Percentiles rank a stretch among this genome's conserved stretches.
phyloP scores from a whole-genome alignment of 1,284 basidiomycete genomes.

The Gomphus sp. region DNA sequence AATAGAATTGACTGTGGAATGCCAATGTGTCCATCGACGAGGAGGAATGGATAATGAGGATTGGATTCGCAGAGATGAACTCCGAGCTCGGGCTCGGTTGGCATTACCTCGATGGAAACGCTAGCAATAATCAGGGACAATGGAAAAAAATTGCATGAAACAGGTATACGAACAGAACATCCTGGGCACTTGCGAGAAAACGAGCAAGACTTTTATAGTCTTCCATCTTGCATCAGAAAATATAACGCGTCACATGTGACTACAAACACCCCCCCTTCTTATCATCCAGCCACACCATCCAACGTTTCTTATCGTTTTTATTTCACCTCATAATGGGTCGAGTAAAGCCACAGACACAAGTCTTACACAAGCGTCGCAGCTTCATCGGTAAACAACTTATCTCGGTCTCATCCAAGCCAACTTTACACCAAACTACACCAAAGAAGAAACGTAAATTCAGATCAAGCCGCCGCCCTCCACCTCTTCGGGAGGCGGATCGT shows the following conservation, averaged over 20 bases:
- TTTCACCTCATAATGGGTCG: not conserved
- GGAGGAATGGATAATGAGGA: conserved; percentile 37
- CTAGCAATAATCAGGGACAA: conserved; percentile 11
- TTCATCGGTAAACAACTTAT: not conserved
- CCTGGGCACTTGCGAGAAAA: not conserved
- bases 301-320: too few species aligned
- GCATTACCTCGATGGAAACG: conserved; percentile 40
- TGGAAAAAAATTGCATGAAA: not conserved
- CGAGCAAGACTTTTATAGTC: not conserved
- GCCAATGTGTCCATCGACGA: conserved; percentile 51
- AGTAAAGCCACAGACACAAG: not conserved
- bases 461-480: not conserved
- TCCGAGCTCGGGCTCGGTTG: conserved; percentile 36
- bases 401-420: not conserved
- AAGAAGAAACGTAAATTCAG: not conserved
- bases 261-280: not conserved
- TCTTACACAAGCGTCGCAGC: not conserved
- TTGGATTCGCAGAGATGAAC: conserved; percentile 12
- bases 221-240: not conserved
- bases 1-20: conserved; percentile 49
- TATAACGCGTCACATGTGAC: not conserved
- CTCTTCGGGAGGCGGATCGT: conserved; percentile 1
- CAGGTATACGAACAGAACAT: not conserved
- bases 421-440: not conserved
- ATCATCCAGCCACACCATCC: too few species aligned